Conservation (phyloP, 352 stramenopile genomes). For the Globisporangium okanoganense region DNA sequence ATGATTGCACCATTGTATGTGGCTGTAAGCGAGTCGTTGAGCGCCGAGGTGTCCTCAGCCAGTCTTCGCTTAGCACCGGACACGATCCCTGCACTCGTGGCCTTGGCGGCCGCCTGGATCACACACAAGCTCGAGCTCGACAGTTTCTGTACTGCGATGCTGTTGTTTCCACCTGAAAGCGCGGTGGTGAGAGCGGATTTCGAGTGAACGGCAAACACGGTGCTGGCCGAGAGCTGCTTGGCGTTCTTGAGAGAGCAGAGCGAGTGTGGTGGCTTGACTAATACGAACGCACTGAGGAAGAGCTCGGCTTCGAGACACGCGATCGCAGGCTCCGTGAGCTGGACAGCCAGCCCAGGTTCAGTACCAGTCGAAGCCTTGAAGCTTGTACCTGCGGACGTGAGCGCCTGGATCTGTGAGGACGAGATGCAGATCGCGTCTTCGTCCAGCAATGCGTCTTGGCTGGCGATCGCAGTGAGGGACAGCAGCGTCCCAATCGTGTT, state of each 20-base stretch:
- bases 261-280: conserved; percentile 34
- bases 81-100: not conserved
- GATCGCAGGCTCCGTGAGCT: conserved; percentile 36
- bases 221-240: conserved; percentile 35
- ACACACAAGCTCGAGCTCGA: conserved; percentile 37
- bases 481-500: conserved; percentile 47
- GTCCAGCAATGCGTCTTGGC: conserved; percentile 36
- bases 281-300: conserved; percentile 47
- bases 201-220: conserved; percentile 44
- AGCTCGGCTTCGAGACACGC: conserved; percentile 43
- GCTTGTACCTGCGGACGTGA: conserved; percentile 30
- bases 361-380: conserved; percentile 1
- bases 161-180: conserved; percentile 9
- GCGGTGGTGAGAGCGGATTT: conserved; percentile 24
- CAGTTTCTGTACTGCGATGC: conserved; percentile 29
- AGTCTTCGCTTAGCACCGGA: conserved; percentile 10
- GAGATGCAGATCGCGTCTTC: conserved; percentile 31
- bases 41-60: not conserved
- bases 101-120: conserved; percentile 19
- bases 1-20: not conserved
- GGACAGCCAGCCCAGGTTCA: conserved; percentile 24
- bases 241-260: conserved; percentile 36
- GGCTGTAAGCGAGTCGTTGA: not conserved
- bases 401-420: conserved; percentile 26
- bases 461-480: conserved; percentile 45